phyloP scores from a whole-genome alignment of 2,329 filamentous ascomycete genomes.

The Paecilomyces sp. region DNA sequence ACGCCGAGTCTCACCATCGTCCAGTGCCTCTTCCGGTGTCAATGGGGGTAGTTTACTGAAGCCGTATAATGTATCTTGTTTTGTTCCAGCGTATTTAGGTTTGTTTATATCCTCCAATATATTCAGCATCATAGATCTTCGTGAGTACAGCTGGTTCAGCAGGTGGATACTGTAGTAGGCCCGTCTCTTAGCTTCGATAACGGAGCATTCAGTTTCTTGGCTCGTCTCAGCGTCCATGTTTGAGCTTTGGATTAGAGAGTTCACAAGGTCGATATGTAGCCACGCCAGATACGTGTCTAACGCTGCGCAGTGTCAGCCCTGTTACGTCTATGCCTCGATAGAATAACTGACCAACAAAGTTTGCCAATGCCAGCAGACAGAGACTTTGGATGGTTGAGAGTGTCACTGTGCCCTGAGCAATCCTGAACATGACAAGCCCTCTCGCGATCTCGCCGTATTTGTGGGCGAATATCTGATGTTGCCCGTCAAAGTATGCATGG shows the following conservation, averaged over 20 bases:
- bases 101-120: conserved; percentile 15
- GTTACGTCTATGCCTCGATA: not conserved
- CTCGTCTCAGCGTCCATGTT: conserved; percentile 3
- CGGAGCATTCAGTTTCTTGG: not conserved
- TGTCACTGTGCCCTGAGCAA: conserved; percentile 10
- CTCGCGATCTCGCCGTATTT: conserved; percentile 10
- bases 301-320: conserved; percentile 1
- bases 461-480: conserved; percentile 5
- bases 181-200: conserved; percentile 4
- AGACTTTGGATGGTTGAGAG: conserved; percentile 15
- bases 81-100: conserved; percentile 10
- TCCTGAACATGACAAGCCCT: conserved; percentile 12
- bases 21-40: conserved; percentile 5
- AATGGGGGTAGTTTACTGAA: conserved; percentile 6
- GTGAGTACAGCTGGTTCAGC: conserved; percentile 12
- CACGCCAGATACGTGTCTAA: conserved; percentile 6
- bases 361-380: conserved; percentile 13
- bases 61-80: conserved; percentile 6
- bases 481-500: conserved; percentile 6
- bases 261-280: conserved; percentile 6
- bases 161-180: conserved; percentile 12
- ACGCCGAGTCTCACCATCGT: not conserved
- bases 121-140: conserved; percentile 9
- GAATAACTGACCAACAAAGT: conserved; percentile 10
- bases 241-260: conserved; percentile 3